Base-by-base conservation (phyloP, 768 basidiomycete species). In the Boletus vinaceobasis region DNA sequence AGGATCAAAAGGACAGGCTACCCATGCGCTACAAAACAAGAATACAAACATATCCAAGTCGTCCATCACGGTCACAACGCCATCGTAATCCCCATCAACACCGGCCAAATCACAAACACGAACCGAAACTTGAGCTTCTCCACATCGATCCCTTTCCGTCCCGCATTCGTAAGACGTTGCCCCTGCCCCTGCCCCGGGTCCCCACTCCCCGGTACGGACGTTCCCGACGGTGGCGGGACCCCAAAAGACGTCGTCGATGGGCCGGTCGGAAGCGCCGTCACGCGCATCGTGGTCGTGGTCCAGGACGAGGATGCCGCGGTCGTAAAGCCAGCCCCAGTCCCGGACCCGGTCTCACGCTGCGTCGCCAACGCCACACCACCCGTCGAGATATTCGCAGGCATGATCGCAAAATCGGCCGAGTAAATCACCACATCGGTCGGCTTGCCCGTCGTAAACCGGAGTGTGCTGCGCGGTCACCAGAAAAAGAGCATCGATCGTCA, bases 71-170 rank as follows among this genome's bases (percentile, higher is more conserved):
- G 23, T 66, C 57, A 84, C 45, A 82, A 60, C 5, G 81, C 80
- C 77, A 85, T 77, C 35, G 78, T 75, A 43, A 83, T 67, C 2
- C 83, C 84, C 50, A 84, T 71, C 48, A 85, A 63, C 7, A 79
- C 75, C 33, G 83, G 81, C 79, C 82, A 84, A 23, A 80, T 66
- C 56, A 84, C 71, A 52, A 80, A 81, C 55, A 80, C 72, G 44
- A 82, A 55, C 10, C 75, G 66, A 63, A 81, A 80, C 59, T 75
- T 77, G 56, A 74, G 62, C 59, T 66, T 69, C 48, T 73, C 75
- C 19, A 71, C 55, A 48, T 74, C 65, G 21, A 72, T 42, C 1
- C 53, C 48, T 7, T 67, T 63, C 19, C 60, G 56, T 4, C 61
- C 62, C 31, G 64, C 62, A 48, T 56, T 68, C 35, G 58, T 61